Percentiles rank a stretch among this genome's conserved stretches.
Evolutionary conservation across 78 protist genomes (phyloP).

Genomic region (Parvularia atlantis): DNA sequence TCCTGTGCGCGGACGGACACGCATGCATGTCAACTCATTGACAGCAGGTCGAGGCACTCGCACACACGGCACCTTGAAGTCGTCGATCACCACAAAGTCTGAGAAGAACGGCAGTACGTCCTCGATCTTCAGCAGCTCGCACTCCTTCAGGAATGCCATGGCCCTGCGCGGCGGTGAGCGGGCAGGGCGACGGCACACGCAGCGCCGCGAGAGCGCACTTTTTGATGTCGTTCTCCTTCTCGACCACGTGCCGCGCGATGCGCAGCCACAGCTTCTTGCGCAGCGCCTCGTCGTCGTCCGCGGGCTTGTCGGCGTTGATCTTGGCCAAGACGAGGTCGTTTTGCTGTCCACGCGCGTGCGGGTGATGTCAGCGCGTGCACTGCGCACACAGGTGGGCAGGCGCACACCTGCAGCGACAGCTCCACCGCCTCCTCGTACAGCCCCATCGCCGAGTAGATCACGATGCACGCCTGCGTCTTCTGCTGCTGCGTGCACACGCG

Average conservation of each 20-base stretch:
- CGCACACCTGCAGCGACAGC: slow-evolving; percentile 40
- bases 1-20: slow-evolving; percentile 19
- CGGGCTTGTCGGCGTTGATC: slow-evolving; percentile 43
- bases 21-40: neutral
- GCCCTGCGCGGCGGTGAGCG: slow-evolving; percentile 24
- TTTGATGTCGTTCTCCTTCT: slow-evolving; percentile 50
- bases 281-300: slow-evolving; percentile 63
- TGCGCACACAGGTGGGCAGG: too few relatives aligned
- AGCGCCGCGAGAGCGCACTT: slow-evolving; percentile 3
- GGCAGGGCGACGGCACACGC: too few relatives aligned
- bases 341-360: too few relatives aligned
- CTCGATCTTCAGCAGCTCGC: slow-evolving; percentile 70
- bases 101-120: slow-evolving; percentile 92
- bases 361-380: too few relatives aligned
- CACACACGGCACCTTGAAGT: slow-evolving; percentile 57
- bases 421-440: slow-evolving; percentile 88
- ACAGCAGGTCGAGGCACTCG: neutral
- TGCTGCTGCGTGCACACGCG: slow-evolving; percentile 66
- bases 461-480: slow-evolving; percentile 68
- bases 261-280: slow-evolving; percentile 74
- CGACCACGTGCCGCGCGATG: slow-evolving; percentile 75
- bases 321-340: too few relatives aligned
- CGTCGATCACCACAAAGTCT: slow-evolving; percentile 75
- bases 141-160: slow-evolving; percentile 59
- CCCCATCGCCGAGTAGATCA: slow-evolving; percentile 70